phyloP scores from a whole-genome alignment of 176 grass and related monocot species.

The Zoysia pacifica region DNA sequence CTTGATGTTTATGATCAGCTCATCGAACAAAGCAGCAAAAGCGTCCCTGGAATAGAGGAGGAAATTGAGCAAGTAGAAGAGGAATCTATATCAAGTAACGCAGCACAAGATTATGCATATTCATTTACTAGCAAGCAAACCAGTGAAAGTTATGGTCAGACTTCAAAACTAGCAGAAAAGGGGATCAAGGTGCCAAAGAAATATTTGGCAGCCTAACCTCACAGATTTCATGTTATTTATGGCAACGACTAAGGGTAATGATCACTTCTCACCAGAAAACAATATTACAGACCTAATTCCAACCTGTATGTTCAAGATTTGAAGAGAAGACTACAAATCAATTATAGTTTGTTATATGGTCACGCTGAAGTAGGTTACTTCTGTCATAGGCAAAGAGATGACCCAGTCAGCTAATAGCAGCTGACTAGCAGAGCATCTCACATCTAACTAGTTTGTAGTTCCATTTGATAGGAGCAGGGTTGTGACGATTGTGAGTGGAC shows the following conservation, averaged over 20 bases:
- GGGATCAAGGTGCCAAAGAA: background rate
- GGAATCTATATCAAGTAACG: too few relatives aligned
- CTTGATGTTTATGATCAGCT: slow-evolving; percentile 72
- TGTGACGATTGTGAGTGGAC: background rate
- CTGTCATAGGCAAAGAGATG: background rate
- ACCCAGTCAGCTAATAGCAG: background rate
- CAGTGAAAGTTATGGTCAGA: background rate
- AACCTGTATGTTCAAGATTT: background rate
- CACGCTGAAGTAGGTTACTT: background rate
- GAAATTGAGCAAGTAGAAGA: background rate
- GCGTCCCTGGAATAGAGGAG: slow-evolving; percentile 58
- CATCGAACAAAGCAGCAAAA: slow-evolving; percentile 60
- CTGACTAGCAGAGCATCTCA: background rate
- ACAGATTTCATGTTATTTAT: background rate
- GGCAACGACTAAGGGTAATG: background rate
- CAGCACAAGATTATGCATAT: background rate
- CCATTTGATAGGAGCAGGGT: slow-evolving; percentile 14
- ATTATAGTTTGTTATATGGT: too few relatives aligned
- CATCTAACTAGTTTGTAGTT: slow-evolving; percentile 17
- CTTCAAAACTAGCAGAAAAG: background rate
- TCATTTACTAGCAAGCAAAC: background rate
- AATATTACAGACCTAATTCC: background rate
- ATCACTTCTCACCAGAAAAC: slow-evolving; percentile 4
- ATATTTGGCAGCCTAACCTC: background rate
- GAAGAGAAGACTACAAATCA: background rate